Conservation (phyloP, 2,329 filamentous ascomycete genomes). For the Phialophora tarda region DNA sequence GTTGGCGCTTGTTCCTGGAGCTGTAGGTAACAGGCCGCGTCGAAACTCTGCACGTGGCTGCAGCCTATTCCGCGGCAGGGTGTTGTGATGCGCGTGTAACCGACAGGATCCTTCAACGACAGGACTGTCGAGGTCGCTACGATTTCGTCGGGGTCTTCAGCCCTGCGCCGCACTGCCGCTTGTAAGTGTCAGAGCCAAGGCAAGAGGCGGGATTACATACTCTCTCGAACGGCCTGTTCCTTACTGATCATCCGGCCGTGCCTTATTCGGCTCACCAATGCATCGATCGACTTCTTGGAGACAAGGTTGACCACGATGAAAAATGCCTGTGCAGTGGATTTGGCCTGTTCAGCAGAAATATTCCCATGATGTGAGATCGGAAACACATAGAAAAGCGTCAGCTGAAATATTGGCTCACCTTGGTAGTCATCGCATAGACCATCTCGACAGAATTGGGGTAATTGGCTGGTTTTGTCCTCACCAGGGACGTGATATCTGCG, state of each 20-base stretch:
- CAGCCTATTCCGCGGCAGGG: slow-evolving; percentile 82
- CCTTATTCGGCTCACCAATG: slow-evolving; percentile 72
- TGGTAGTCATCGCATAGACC: slow-evolving; percentile 89
- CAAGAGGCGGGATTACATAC: slow-evolving; percentile 54
- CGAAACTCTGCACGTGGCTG: slow-evolving; percentile 92
- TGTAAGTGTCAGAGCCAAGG: slow-evolving; percentile 37
- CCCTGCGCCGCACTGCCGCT: slow-evolving; percentile 72
- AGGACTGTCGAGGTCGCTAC: slow-evolving; percentile 85
- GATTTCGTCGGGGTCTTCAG: slow-evolving; percentile 80
- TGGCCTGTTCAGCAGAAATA: slow-evolving; percentile 38
- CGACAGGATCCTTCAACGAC: slow-evolving; percentile 90
- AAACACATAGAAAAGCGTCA: slow-evolving; percentile 31
- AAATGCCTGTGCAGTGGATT: slow-evolving; percentile 63
- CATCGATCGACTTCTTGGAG: slow-evolving; percentile 70
- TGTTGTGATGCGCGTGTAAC: slow-evolving; percentile 77
- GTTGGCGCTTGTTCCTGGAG: slow-evolving; percentile 95
- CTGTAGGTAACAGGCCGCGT: slow-evolving; percentile 88
- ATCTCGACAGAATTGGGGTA: slow-evolving; percentile 81
- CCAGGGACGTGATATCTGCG: slow-evolving; percentile 80
- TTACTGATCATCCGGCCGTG: slow-evolving; percentile 72
- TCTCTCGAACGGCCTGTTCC: slow-evolving; percentile 79
- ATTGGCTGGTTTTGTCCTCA: slow-evolving; percentile 67
- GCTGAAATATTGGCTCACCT: slow-evolving; percentile 61
- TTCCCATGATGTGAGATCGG: slow-evolving; percentile 33
- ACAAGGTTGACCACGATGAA: slow-evolving; percentile 78